Conservation (phyloP, 78 protist genomes). For the Emiliania huxleyi region DNA sequence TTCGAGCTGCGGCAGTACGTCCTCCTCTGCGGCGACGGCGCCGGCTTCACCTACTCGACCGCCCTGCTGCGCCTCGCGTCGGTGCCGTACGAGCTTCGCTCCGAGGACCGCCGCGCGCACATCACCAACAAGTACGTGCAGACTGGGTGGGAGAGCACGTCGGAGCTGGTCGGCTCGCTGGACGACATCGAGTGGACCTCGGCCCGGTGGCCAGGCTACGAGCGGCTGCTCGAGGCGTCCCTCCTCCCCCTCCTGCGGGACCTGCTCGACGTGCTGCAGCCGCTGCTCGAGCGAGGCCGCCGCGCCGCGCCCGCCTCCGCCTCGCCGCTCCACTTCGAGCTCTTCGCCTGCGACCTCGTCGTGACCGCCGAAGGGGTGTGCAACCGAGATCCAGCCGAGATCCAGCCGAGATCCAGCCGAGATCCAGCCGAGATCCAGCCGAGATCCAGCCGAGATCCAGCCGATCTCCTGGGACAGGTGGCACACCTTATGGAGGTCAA, state of each 20-base stretch:
- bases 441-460: too few relatives aligned
- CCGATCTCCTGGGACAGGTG: too few relatives aligned
- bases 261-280: not conserved
- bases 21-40: constrained; percentile 30
- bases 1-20: constrained; percentile 74
- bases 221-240: not conserved
- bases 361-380: not conserved
- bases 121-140: constrained; percentile 21
- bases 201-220: not conserved
- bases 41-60: not conserved
- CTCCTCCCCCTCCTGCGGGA: not conserved
- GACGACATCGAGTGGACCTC: not conserved
- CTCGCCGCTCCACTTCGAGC: not conserved
- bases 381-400: too few relatives aligned
- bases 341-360: not conserved
- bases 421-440: too few relatives aligned
- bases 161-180: not conserved
- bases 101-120: not conserved
- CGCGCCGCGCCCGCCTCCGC: not conserved
- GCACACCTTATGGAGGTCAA: not conserved
- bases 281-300: not conserved
- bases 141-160: not conserved
- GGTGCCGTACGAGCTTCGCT: not conserved
- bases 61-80: not conserved
- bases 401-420: too few relatives aligned